A percentile compares a stretch with the other conserved stretches of the same genome.
These are phyloP conservation scores for Phialophora verrucosa DNA, from an alignment of 2,329 filamentous ascomycete genomes.

Conservation along the genomic window DNA sequence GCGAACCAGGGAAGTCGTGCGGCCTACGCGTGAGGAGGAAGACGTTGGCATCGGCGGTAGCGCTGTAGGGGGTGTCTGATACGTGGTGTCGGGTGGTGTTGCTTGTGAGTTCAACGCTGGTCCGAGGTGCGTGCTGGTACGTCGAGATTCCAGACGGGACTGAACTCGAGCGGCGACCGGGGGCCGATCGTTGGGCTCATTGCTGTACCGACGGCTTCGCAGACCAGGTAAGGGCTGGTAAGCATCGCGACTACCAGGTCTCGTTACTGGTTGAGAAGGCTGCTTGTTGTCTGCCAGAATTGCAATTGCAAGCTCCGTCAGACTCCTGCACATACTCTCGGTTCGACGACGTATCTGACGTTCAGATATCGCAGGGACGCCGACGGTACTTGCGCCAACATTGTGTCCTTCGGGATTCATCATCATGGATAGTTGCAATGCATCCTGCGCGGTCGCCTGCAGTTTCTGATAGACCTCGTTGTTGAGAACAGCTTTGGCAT, in stretches of 20 bases:
- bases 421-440: conserved; percentile 76
- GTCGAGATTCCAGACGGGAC: conserved; percentile 49
- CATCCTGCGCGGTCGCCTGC: conserved; percentile 81
- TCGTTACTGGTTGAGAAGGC: conserved; percentile 27
- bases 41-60: conserved; percentile 41
- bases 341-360: conserved; percentile 87
- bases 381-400: conserved; percentile 64
- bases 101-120: conserved; percentile 23
- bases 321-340: conserved; percentile 86
- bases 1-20: conserved; percentile 46
- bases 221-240: conserved; percentile 43
- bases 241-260: conserved; percentile 43
- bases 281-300: conserved; percentile 65
- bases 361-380: conserved; percentile 63
- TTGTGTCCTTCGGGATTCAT: conserved; percentile 52
- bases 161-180: conserved; percentile 42
- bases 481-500: conserved; percentile 73
- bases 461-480: conserved; percentile 77
- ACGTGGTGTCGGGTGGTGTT: conserved; percentile 21
- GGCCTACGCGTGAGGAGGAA: conserved; percentile 48
- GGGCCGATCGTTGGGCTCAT: conserved; percentile 47
- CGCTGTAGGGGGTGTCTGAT: conserved; percentile 40
- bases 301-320: conserved; percentile 90
- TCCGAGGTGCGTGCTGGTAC: conserved; percentile 33
- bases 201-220: conserved; percentile 46